Conservation (phyloP, 129 eudicot species). For the Pseudognaphalium luteoalbum region DNA sequence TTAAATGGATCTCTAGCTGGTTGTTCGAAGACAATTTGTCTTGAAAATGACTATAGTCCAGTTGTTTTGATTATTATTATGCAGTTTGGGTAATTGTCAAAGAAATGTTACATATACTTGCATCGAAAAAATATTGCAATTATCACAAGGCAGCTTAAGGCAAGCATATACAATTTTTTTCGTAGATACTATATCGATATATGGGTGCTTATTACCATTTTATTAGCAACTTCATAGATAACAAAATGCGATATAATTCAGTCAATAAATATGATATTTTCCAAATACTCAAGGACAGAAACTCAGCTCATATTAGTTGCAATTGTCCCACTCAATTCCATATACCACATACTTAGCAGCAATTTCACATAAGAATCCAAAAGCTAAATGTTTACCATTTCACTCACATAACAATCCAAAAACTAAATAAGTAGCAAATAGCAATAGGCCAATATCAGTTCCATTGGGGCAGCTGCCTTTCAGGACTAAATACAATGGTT, state of each 20-base stretch:
- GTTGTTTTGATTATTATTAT: too few species aligned
- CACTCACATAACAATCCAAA: neutral
- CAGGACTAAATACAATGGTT: slow-evolving; percentile 5
- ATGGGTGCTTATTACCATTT: too few species aligned
- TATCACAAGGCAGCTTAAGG: neutral
- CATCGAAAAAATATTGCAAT: neutral
- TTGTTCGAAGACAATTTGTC: too few species aligned
- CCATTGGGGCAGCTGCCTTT: slow-evolving; percentile 1
- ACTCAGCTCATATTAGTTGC: neutral
- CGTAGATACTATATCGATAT: neutral
- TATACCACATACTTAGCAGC: slow-evolving; percentile 19
- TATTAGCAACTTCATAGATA: neutral
- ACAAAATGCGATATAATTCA: neutral
- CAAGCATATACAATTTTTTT: neutral
- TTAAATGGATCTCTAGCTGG: too few species aligned
- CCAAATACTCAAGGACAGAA: slow-evolving; percentile 10
- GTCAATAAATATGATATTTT: slow-evolving; percentile 6
- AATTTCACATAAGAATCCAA: slow-evolving; percentile 13
- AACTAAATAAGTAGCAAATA: slow-evolving; percentile 2
- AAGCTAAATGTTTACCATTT: neutral
- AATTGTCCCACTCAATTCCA: slow-evolving; percentile 7
- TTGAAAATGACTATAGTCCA: too few species aligned
- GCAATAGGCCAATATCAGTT: neutral
- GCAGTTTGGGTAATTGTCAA: too few species aligned
- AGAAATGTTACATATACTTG: too few species aligned